Percentiles rank a stretch among this genome's conserved stretches.
phyloP scores from a whole-genome alignment of 2,329 filamentous ascomycete species.

The Trichoderma atrobrunneum region DNA sequence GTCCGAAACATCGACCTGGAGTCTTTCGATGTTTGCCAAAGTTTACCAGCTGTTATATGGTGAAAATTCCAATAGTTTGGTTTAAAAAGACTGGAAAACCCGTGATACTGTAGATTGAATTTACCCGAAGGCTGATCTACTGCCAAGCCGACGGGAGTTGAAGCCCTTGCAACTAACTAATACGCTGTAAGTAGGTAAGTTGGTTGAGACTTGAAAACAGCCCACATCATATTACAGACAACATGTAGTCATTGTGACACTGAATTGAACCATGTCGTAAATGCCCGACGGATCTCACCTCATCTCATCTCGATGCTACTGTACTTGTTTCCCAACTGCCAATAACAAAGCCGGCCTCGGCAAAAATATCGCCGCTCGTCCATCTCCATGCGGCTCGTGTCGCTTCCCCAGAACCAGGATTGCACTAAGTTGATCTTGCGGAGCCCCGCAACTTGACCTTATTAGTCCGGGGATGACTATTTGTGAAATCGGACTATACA shows the following conservation, averaged over 20 bases:
- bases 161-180: background rate
- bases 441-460: conserved; percentile 13
- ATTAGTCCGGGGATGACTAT: conserved; percentile 4
- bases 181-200: background rate
- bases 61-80: background rate
- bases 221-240: background rate
- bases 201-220: background rate
- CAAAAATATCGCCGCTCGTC: background rate
- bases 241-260: background rate
- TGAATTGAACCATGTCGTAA: background rate
- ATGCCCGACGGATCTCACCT: conserved; percentile 7
- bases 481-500: background rate
- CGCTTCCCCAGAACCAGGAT: conserved; percentile 6
- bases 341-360: background rate
- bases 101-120: background rate
- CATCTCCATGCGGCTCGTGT: background rate
- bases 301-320: background rate
- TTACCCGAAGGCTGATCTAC: conserved; percentile 3
- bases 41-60: background rate
- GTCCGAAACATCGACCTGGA: background rate
- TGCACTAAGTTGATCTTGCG: conserved; percentile 3
- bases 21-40: background rate
- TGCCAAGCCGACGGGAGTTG: background rate
- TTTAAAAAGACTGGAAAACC: background rate
- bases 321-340: background rate